Base-by-base conservation (phyloP, 257 asterid genomes). In the Jacaranda mimosifolia region DNA sequence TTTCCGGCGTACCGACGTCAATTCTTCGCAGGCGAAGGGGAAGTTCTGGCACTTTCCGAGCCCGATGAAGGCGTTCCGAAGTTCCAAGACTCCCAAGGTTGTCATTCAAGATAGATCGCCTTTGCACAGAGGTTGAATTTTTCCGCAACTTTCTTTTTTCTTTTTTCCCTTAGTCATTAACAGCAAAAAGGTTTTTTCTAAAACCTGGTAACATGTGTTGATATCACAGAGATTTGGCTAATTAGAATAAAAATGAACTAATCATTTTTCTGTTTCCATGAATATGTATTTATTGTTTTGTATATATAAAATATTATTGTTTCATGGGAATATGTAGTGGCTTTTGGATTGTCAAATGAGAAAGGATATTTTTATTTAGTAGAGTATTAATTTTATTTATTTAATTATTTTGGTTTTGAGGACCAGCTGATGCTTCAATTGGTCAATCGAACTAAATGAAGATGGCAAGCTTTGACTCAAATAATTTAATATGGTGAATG, bases 11-110 rank as follows among this genome's bases (percentile, higher is more conserved):
- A 78, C 56, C 3, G 78, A 77, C 60, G 67, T 58, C 63, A 73
- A 4, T 5, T 49, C 82, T 7, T 67, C 90, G 39, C 73, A 83
- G 75, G 60, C 77, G 64, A 86, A 81, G 79, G 59, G 81, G 36
- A 89, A 82, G 76, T 81, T 85, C 6, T 91, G 97, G 98, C 70
- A 87, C 66, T 88, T 92, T 59, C 87, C 89, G 36, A 90, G 89
- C 68, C 92, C 94, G 56, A 76, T 88, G 87, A 89, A 82, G 83
- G 88, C 73, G 39, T 89, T 91, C 70, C 84, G 94, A 71, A 89
- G 87, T 14, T 85, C 86, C 17, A 90, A 84, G 65, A 63, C 88
- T 45, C 84, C 88, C 7, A 89, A 86, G 59, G 77, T 84, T 45
- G 46, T 42, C 46, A 83, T 83, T 14, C 82, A 84, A 9, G 91